Evolutionary conservation across 371 early-diverging fungal species (phyloP).

Genomic region (Mycotypha africana): DNA sequence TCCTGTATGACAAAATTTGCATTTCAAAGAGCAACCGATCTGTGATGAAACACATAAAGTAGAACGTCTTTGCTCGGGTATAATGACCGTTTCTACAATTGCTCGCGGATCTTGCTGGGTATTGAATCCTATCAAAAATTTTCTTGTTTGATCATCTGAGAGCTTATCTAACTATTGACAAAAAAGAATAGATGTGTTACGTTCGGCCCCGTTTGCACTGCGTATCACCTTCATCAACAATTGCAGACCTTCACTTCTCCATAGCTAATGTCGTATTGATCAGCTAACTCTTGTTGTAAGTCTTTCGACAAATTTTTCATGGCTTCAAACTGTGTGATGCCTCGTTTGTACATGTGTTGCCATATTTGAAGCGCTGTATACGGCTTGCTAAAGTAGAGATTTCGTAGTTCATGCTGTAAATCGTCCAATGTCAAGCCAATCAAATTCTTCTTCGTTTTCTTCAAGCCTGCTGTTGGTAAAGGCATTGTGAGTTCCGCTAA

Average conservation of each 20-base stretch:
- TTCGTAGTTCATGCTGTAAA: conserved; percentile 29
- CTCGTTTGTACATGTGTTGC: conserved; percentile 63
- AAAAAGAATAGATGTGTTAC: neutral
- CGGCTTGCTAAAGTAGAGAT: conserved; percentile 25
- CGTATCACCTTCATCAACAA: too few relatives aligned
- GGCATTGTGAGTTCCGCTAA: too few relatives aligned
- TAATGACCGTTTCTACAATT: conserved; percentile 63
- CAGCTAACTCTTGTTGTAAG: conserved; percentile 43
- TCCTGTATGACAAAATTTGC: conserved; percentile 91
- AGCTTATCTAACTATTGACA: conserved; percentile 22
- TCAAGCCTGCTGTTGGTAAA: too few relatives aligned
- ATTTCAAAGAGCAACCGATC: conserved; percentile 84
- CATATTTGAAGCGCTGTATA: conserved; percentile 59
- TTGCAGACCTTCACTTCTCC: conserved; percentile 59
- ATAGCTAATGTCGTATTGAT: conserved; percentile 50
- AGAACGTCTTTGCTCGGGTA: conserved; percentile 62
- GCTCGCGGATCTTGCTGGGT: conserved; percentile 45
- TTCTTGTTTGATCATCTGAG: conserved; percentile 58
- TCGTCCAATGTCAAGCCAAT: conserved; percentile 40
- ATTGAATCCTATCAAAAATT: conserved; percentile 50
- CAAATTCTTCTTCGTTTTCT: conserved; percentile 50
- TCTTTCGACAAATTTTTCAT: conserved; percentile 62
- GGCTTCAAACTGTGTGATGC: conserved; percentile 47
- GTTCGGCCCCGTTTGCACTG: too few relatives aligned
- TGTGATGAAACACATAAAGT: conserved; percentile 90